Base-by-base conservation (phyloP, 2,329 filamentous ascomycete genomes). In the Parasarocladium wereldwijsianum region DNA sequence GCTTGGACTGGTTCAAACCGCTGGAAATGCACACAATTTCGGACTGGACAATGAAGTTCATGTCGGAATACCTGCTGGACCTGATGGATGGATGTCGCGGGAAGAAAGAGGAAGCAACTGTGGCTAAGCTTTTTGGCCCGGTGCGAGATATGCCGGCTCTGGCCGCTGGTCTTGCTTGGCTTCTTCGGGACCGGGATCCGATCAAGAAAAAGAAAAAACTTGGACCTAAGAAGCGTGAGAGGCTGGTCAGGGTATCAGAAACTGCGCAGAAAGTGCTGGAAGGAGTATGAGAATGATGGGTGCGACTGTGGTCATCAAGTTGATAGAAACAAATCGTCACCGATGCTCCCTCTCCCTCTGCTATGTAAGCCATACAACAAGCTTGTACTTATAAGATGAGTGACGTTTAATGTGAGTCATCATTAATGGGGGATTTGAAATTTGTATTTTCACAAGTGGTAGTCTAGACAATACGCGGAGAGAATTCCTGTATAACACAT, bases 1-100 rank as follows among this genome's bases (percentile, higher is more conserved):
- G 51, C 4, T 50, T 73, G 13, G 52, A 52, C 9, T 45, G 72
- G 6, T 52, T 77, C 24, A 76, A 80, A 53, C 73, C 73, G 11
- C 65, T 96, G 25, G 85, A 90, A 39, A 70, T 94, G 31, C 69
- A 74, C 1, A 82, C 81, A 40, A 53, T 93, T 29, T 80, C 84
- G 45, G 58, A 70, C 6, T 85, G 79, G 54, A 83, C 82, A 0
- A 73, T 68, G 33, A 70, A 70, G 15, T 90, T 96, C 46, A 63
- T 86, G 26, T 84, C 94, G 50, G 60, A 90, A 6, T 55, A 94
- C 40, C 61, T 96, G 11, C 73, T 90, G 28, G 79, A 74, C 2
- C 53, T 85, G 9, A 69, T 96, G 18, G 63, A 82, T 26, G 69
- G 77, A 40, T 72, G 73, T 11, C 49, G 56, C 15, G 45, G 50